A percentile compares a stretch with the other conserved stretches of the same genome.
These are phyloP conservation scores for Euphorbia peplus DNA, from an alignment of 345 rosid genomes.

Conservation along the genomic window DNA sequence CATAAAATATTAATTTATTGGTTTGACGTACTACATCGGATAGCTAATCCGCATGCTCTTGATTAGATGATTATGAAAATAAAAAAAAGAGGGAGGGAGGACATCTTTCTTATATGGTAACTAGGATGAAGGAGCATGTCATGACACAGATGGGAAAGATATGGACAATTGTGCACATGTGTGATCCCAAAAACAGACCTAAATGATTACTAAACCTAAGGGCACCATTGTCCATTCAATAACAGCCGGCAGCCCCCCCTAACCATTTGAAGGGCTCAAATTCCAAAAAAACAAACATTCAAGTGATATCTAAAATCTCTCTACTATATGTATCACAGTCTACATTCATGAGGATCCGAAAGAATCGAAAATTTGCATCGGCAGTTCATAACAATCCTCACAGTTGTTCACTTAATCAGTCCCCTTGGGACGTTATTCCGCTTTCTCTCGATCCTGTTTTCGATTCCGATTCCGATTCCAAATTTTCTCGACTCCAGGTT, in stretches of 20 bases:
- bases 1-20: too few species aligned
- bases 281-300: too few species aligned
- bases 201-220: neutral
- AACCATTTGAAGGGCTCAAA: too few species aligned
- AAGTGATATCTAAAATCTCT: too few species aligned
- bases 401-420: slow-evolving; percentile 14
- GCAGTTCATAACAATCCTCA: neutral
- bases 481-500: slow-evolving; percentile 4
- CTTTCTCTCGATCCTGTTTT: neutral
- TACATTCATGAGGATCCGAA: slow-evolving; percentile 16
- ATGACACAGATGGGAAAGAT: neutral
- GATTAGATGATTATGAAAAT: too few species aligned
- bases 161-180: neutral
- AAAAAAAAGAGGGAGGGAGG: neutral
- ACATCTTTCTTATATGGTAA: neutral
- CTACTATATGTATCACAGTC: too few species aligned
- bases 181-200: neutral
- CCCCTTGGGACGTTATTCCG: slow-evolving; percentile 18
- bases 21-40: too few species aligned
- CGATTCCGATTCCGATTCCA: too few species aligned
- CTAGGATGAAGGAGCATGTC: neutral
- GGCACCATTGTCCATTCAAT: neutral
- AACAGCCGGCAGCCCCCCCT: too few species aligned
- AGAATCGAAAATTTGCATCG: slow-evolving; percentile 3
- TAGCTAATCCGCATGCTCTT: too few species aligned